Evolutionary conservation across 2,329 filamentous ascomycete genomes (phyloP), one percentile per base, ranked within the genome.

Genomic region (Stagonosporopsis vannaccii): DNA sequence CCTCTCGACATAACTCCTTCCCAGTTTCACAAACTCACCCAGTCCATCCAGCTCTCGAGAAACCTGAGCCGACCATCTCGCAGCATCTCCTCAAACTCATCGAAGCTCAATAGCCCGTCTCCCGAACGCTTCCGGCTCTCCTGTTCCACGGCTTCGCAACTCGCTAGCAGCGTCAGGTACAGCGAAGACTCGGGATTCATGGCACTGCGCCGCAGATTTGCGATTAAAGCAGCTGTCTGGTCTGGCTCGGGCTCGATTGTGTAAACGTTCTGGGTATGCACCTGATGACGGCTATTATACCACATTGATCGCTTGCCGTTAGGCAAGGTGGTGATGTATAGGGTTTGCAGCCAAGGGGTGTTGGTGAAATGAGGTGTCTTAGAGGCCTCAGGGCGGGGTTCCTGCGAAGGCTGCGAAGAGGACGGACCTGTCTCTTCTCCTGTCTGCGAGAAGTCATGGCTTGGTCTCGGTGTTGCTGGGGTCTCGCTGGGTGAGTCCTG

Each of bases 1-100:
- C 3, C 25, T 5, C 28, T 33, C 28, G 28, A 20, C 20, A 2
- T 7, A 22, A 28, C 28, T 20, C 15, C n/a, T 15, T 13, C 30
- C 25, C n/a, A 8, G 9, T 23, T 22, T 63, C 47, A 69, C 37
- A 69, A 58, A 53, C 72, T 82, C 81, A 67, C 85, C 85, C 82
- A 86, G 82, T 97, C 93, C 75, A 97, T 91, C 94, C 94, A 98
- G 67, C 87, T 91, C 57, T 91, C 91, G 42, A 97, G 81, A 75
- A 97, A 94, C 64, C 91, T 81, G 49, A 88, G 79, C 70, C 87
- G 86, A 25, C 80, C 78, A 22, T 86, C 59, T 41, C 87, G 83
- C 79, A 95, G 91, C 45, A 89, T 87, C 35, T 80, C 79, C 67
- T 91, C 87, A 75, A 98, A 96, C 75, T 98, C 95, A 1, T 84